Base-by-base conservation (phyloP, 2,329 filamentous ascomycete genomes). In the Ophiocordyceps camponoti-leonardi region DNA sequence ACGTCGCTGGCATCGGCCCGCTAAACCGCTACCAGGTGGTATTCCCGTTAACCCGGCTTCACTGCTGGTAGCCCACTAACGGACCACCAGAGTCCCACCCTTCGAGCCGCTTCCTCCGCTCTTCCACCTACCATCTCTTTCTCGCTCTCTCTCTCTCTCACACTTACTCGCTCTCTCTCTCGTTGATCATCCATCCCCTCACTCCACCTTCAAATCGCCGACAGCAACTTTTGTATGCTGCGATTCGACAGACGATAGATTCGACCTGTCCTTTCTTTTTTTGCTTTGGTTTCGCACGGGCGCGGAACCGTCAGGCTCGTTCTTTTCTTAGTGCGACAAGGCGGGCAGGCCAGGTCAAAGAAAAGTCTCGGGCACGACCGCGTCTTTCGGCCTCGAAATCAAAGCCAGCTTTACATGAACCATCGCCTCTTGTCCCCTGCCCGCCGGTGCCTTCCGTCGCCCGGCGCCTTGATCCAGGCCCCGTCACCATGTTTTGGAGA, bases 401-500 rank as follows among this genome's bases (percentile, higher is more conserved):
- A 44, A 37, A 37, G 33, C 33, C 33, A 45, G 41, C 46, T 47
- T 49, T 49, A 47, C 46, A 49, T 48, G 50, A 49, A 43, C 47
- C 46, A 47, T 48, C 45, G 47, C 40, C 45, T 39, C 39, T 44
- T 49, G 48, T 39, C 48, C 45, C 40, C 45, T 51, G 18, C 52
- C 51, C 54, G 54, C 58, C 57, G 58, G 55, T 56, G 57, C 56
- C 48, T 48, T 48, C 48, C 48, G 49, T 54, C 51, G 51, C 54
- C 55, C 57, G 55, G 61, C 54, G 58, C 56, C 52, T 57, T 57
- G 54, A 56, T 54, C 49, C 52, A 56, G 53, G 50, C 46, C 56
- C n/a, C 57, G 61, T 60, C 80, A 90, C 66, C 71, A 98, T 98
- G 92, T 98, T 98, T 68, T 98, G 92, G 92, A 83, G 90, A 68